Evolutionary conservation across 2,329 filamentous ascomycete genomes (phyloP), one percentile per base, ranked within the genome.

Genomic region (Talaromyces albobiverticillius): DNA sequence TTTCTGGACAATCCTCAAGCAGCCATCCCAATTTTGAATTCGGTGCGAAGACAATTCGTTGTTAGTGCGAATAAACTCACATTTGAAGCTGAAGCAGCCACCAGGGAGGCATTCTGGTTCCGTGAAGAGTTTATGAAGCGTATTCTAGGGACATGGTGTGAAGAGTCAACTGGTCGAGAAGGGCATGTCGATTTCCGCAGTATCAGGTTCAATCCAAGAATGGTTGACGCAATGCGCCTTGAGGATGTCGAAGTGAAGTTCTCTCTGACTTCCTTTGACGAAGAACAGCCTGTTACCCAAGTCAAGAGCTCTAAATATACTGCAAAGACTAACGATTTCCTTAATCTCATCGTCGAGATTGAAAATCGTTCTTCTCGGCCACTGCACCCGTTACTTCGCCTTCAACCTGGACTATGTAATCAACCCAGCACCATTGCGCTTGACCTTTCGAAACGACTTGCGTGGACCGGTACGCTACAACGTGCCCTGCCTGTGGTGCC

Each of bases 21-120:
- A 1, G 79, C 87, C 1, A 89, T 96, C 36, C 92, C 91, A 1
- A 86, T 85, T 1, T 78, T 96, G 9, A 91, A 93, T 60, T 87
- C 88, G 0, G 85, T 87, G n/a, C 87, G 90, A 65, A 83, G 91
- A n/a, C 92, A 96, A 66, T 96, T 95, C 63, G 89, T 96, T 26
- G 89, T 96, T 41, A 94, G 88, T 70, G 83, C 86, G 14, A 86
- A 84, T 65, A 89, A 89, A 62, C 83, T 92, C 53, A 86, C 88
- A 0, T 88, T 90, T 0, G 90, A 94, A 59, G 82, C 82, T 41
- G 92, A 96, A 72, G 83, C 88, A 31, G 82, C 85, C 11, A 87
- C 81, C 57, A 81, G 92, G 49, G 90, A 96, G 72, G 84, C 86
- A 0, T 96, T 96, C 68, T 96, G 92, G 92, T 96, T 90, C 69